Base-by-base conservation (phyloP, 2,329 filamentous ascomycete genomes). In the Cyanodermella asteris region DNA sequence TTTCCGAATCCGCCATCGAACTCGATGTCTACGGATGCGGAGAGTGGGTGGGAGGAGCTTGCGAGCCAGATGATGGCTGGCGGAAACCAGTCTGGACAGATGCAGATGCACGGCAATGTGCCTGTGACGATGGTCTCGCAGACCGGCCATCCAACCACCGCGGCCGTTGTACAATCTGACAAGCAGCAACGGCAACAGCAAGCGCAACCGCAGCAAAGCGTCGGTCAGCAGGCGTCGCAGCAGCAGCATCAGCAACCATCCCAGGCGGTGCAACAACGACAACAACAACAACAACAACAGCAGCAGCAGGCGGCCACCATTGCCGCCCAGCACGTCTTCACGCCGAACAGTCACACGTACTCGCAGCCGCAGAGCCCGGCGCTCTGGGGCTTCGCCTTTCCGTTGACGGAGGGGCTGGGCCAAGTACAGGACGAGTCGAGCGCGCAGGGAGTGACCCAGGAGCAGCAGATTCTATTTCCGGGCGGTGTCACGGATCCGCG, bases 191-290 rank as follows among this genome's bases (percentile, higher is more conserved):
- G 8, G 30, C 29, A 15, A 25, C 30, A 4, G 30, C 29, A 21
- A 24, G 16, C 20, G 13, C 17, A 18, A 13, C 5, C 30, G 13
- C 25, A 25, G 20, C 23, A 26, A 9, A 25, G 27, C 10, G 20
- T 25, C n/a, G 23, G 20, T 38, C 29, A 18, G 7, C 17, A 20
- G 27, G 29, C 28, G 18, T 23, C 40, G n/a, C 36, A 38, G 36
- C 41, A 36, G 38, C 51, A 49, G 49, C 40, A 46, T 42, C 48
- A 56, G 45, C 50, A 56, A 56, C 55, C 53, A 40, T 51, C 53
- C 49, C 51, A 55, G 42, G 38, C 31, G 25, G 33, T 29, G 23
- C 24, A 28, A 22, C 30, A 24, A 11, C 25, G 28, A 22, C 24
- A 20, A 26, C 19, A 27, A 16, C 28, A 27, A 28, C 25, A 31